Base-by-base conservation (phyloP, 2,329 filamentous ascomycete species). In the Moelleriella libera region DNA sequence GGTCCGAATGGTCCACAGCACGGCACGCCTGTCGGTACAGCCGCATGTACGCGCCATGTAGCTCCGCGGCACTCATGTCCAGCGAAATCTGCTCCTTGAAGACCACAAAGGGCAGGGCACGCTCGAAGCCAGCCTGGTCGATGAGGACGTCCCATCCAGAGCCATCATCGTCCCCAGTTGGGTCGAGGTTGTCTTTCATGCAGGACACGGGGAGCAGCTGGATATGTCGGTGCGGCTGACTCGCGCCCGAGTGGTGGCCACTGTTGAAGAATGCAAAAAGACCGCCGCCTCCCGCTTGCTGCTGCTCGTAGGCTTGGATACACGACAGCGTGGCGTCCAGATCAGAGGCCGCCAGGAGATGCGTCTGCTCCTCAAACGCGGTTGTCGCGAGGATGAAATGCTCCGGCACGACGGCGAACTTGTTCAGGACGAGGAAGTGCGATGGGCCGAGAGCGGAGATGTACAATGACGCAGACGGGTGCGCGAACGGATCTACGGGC, bases 341-440 rank as follows among this genome's bases (percentile, higher is more conserved):
- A 54, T 87, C 83, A 30, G 64, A 66, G 10, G 65, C 60, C 45
- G 81, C 79, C 2, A 88, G 68, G 5, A 81, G 57, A 53, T 82
- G 68, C 2, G 76, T 80, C 67, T 88, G 83, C n/a, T 68, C 65
- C 57, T 78, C 75, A 59, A 80, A 79, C 1, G 65, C 61, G n/a
- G 65, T 74, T 0, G 83, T 88, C 0, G 78, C 75, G 44, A 88
- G 71, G 54, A 88, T 85, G 58, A 84, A 85, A 63, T 88, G 83
- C 55, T 80, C 72, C 0, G 76, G 73, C 34, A 85, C 80, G 45
- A 88, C 65, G 45, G 83, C 82, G 55, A 83, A 88, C 61, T 87
- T 88, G 68, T 88, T 88, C 41, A 88, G 67, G 1, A 88, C 76
- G 41, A 87, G 69, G 49, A 73, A 70, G 60, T 88, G 82, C 7